Percentiles rank a stretch among this genome's conserved stretches.
Evolutionary conservation across 2,329 filamentous ascomycete species (phyloP).

Genomic region (Cercospora citrullina): DNA sequence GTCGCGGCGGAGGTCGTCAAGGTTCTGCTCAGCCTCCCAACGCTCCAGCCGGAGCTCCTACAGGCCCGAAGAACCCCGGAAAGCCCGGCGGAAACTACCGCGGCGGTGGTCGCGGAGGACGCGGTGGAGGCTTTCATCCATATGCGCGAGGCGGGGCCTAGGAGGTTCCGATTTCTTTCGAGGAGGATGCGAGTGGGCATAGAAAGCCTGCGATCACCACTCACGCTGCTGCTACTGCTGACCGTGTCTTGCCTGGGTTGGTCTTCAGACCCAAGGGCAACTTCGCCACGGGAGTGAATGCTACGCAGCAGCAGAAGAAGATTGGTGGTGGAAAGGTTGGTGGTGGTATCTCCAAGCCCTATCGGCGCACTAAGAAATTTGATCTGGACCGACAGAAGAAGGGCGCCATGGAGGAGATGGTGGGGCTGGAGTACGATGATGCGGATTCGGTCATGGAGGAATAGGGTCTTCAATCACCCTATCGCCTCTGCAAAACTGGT

Average conservation of each 20-base stretch:
- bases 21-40: slow-evolving; percentile 43
- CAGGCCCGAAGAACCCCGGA: slow-evolving; percentile 92
- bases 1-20: slow-evolving; percentile 40
- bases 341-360: background rate
- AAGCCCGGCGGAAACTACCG: slow-evolving; percentile 90
- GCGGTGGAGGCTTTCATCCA: slow-evolving; percentile 72
- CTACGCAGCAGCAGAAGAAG: background rate
- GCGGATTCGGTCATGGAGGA: background rate
- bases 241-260: background rate
- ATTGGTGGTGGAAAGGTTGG: background rate
- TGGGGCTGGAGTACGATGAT: background rate
- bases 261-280: background rate
- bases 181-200: background rate
- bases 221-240: background rate
- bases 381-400: background rate
- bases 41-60: slow-evolving; percentile 78
- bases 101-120: slow-evolving; percentile 75
- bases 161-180: slow-evolving; percentile 10
- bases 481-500: background rate
- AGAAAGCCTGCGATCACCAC: background rate
- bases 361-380: background rate
- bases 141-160: slow-evolving; percentile 55
- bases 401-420: background rate
- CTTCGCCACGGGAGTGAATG: background rate
- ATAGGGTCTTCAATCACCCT: background rate